These are phyloP conservation scores for Clavulina sp. DNA, from an alignment of 768 basidiomycete genomes.

Conservation along the genomic window DNA sequence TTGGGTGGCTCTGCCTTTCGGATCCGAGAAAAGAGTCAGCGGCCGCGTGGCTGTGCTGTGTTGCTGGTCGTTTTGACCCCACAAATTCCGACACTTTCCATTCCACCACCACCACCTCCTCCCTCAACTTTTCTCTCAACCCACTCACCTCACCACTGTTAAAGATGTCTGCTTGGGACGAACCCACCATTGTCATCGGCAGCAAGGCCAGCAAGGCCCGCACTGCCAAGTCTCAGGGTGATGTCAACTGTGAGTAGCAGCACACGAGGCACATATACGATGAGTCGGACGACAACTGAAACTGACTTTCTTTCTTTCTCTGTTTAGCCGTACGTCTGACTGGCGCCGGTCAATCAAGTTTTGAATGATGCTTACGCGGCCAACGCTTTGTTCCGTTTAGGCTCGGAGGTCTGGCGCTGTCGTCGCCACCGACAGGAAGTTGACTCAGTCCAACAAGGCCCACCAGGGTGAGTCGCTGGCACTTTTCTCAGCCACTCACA, in stretches of 20 bases:
- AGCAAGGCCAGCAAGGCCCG: slow-evolving; percentile 42
- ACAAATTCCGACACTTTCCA: no score
- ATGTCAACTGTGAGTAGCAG: slow-evolving; percentile 35
- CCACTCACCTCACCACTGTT: no score
- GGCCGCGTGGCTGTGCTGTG: no score
- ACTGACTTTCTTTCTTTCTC: slow-evolving; percentile 12
- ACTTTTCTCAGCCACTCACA: neutral
- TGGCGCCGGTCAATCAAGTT: no score
- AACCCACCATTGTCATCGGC: slow-evolving; percentile 68
- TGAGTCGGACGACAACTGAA: neutral
- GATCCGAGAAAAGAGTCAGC: no score
- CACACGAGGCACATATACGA: neutral
- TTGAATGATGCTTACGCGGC: neutral
- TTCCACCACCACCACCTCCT: no score
- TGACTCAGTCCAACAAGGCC: slow-evolving; percentile 51
- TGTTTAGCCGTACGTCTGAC: slow-evolving; percentile 15
- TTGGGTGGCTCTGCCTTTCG: no score
- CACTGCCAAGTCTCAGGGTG: slow-evolving; percentile 44
- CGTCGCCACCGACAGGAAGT: slow-evolving; percentile 71
- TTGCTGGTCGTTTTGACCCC: no score
- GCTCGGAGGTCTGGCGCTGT: slow-evolving; percentile 61
- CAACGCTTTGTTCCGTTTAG: slow-evolving; percentile 17
- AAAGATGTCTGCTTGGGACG: no score
- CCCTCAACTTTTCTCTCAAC: no score
- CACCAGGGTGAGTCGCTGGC: slow-evolving; percentile 36